phyloP scores from a whole-genome alignment of 768 basidiomycete species.

The Pilatotrama ljubarskyi region DNA sequence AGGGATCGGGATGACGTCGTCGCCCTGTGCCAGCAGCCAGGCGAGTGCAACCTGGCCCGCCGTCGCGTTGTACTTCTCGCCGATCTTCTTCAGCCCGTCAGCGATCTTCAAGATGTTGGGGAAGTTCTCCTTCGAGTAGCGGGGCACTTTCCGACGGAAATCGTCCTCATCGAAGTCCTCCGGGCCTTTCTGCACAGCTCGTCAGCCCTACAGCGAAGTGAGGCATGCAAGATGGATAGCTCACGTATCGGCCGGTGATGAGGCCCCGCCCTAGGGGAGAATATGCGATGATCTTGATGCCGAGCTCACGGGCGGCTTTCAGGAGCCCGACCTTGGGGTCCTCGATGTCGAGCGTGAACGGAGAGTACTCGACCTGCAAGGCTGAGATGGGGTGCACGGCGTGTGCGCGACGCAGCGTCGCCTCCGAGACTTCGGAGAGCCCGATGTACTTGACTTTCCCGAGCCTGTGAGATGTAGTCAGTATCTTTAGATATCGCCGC shows the following conservation, averaged over 20 bases:
- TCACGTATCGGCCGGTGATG: slow-evolving; percentile 45
- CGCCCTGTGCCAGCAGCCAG: slow-evolving; percentile 49
- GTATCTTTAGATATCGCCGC: slow-evolving; percentile 9
- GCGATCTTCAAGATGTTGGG: slow-evolving; percentile 45
- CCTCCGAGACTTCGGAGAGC: slow-evolving; percentile 36
- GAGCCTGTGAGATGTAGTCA: slow-evolving; percentile 19
- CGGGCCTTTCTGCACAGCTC: slow-evolving; percentile 12
- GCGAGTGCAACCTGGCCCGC: slow-evolving; percentile 51
- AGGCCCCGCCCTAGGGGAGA: slow-evolving; percentile 52
- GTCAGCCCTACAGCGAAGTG: background rate
- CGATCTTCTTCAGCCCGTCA: slow-evolving; percentile 37
- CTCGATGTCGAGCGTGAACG: slow-evolving; percentile 39
- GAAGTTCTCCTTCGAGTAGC: slow-evolving; percentile 42
- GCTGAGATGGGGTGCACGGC: slow-evolving; percentile 39
- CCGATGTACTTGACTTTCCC: slow-evolving; percentile 40
- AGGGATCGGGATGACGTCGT: slow-evolving; percentile 49
- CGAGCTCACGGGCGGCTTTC: slow-evolving; percentile 40
- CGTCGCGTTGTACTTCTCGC: slow-evolving; percentile 40
- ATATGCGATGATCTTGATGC: slow-evolving; percentile 43
- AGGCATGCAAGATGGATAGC: background rate
- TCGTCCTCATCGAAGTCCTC: slow-evolving; percentile 43
- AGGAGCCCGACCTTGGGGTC: slow-evolving; percentile 34
- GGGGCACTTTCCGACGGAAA: slow-evolving; percentile 37
- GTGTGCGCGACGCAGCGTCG: slow-evolving; percentile 38
- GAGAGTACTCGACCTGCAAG: slow-evolving; percentile 40